Conservation (phyloP, 192 early-diverging fungal genomes). For the Chytriomyces sp. region DNA sequence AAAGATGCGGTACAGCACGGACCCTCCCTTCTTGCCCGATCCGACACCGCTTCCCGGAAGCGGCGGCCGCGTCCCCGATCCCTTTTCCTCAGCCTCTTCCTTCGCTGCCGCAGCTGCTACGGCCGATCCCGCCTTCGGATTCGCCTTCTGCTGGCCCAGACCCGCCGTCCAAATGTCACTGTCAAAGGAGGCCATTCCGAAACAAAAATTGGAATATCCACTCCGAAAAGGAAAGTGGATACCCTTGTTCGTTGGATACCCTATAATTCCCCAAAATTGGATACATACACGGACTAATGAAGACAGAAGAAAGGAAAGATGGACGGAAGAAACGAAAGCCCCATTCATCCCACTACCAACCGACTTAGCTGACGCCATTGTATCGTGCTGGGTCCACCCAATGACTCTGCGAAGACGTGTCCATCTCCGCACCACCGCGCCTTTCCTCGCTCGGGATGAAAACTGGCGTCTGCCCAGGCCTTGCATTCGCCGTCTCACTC, state of each 20-base stretch:
- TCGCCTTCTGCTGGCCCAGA: constrained; percentile 16
- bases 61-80: constrained; percentile 5
- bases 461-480: neutral
- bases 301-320: no score
- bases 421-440: neutral
- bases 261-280: neutral
- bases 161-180: constrained; percentile 42
- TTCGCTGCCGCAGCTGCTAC: neutral
- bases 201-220: neutral
- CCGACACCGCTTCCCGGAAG: constrained; percentile 3
- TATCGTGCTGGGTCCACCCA: constrained; percentile 32
- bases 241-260: neutral
- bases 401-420: neutral
- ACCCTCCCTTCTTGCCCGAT: constrained; percentile 18
- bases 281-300: no score
- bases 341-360: neutral
- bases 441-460: neutral
- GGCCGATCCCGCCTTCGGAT: neutral
- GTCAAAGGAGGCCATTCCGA: constrained; percentile 32
- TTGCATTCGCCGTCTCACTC: neutral
- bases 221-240: neutral
- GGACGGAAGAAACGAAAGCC: neutral
- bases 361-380: constrained; percentile 14
- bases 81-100: neutral
- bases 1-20: constrained; percentile 49